Conservation (phyloP, 352 stramenopile genomes). For the Pythium sp. region DNA sequence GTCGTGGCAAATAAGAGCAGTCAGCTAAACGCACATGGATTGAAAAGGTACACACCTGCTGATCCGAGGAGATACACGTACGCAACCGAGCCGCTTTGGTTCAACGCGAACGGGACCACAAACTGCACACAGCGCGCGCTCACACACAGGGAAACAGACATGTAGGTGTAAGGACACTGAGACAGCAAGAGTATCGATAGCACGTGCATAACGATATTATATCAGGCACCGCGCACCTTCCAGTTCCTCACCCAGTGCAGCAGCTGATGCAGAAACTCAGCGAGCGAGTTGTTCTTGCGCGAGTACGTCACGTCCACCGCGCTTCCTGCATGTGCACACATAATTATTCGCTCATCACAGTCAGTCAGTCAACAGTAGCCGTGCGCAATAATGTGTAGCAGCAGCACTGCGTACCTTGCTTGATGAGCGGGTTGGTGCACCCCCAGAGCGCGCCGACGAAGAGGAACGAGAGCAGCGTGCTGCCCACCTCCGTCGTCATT, state of each 20-base stretch:
- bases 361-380: not conserved
- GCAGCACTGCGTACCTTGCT: conserved; percentile 43
- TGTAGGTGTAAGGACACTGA: not conserved
- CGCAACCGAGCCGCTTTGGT: conserved; percentile 80
- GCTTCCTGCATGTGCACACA: conserved; percentile 34
- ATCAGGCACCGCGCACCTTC: conserved; percentile 36
- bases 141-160: not conserved
- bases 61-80: conserved; percentile 81
- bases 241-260: conserved; percentile 63
- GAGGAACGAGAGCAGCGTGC: conserved; percentile 73
- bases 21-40: not conserved
- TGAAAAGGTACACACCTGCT: conserved; percentile 30
- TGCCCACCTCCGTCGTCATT: not conserved
- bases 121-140: conserved; percentile 37
- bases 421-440: conserved; percentile 86
- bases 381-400: not conserved
- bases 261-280: conserved; percentile 47
- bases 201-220: no score
- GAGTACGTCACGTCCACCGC: conserved; percentile 46
- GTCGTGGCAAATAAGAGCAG: not conserved
- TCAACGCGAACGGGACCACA: conserved; percentile 75
- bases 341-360: not conserved
- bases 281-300: conserved; percentile 53
- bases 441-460: conserved; percentile 84
- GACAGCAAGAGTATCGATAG: no score